Evolutionary conservation across 2,329 filamentous ascomycete genomes (phyloP), one percentile per base, ranked within the genome.

Genomic region (Cladophialophora chaetospira): DNA sequence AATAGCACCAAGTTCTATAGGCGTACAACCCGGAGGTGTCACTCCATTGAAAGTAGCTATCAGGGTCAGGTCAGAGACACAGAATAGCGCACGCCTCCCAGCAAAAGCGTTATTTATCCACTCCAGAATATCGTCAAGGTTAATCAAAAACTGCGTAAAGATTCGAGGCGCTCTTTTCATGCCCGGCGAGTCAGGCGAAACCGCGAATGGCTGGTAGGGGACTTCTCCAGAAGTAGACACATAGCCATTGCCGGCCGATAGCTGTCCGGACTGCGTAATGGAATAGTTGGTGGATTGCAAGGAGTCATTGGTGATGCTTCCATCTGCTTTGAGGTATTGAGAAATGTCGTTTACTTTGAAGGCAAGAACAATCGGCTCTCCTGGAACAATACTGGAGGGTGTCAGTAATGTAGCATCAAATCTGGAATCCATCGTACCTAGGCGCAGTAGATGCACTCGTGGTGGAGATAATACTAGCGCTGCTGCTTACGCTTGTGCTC

Each of bases 41-140:
- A 40, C 21, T 36, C 54, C 62, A 26, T 58, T 38, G 45, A 63
- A 64, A 11, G 38, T 25, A 8, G 53, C 46, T n/a, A 59, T 9
- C 19, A 64, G 19, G 3, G 53, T 49, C 9, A 48, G 50, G 26
- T 52, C 58, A 31, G 57, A 53, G 33, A 53, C 23, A 26, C 60
- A 64, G 46, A 64, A 64, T 26, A 58, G 40, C 21, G 58, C 62
- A 28, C 54, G 29, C 3, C 55, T 50, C 28, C 57, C 57, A 48
- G 44, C 38, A 36, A 64, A 64, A 13, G 29, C 46, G 13, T 49
- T 31, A 38, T 63, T 64, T 15, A 23, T 54, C 62, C 62, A 64
- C 9, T 43, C 38, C 28, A 64, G 49, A 6, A 45, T 51, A 25
- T 48, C 44, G 21, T 57, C 57, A 11, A 19, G 23, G 21, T 13